A percentile compares a stretch with the other conserved stretches of the same genome.
Evolutionary conservation across 2,329 filamentous ascomycete species (phyloP).

Genomic region (Curvularia sp.): DNA sequence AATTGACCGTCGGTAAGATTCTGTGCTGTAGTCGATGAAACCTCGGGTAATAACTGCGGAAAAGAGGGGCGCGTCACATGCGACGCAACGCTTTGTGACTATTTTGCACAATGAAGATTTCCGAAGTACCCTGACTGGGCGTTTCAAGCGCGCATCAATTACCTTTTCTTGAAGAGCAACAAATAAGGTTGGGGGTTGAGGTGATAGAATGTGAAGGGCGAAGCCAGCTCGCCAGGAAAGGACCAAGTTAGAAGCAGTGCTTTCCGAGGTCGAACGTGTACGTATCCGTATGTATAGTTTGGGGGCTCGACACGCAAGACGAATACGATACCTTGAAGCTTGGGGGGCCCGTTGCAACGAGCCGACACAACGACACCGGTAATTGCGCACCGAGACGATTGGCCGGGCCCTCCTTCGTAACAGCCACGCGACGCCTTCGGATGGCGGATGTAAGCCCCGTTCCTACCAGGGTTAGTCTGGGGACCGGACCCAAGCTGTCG

Average conservation of each 20-base stretch:
- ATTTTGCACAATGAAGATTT: slow-evolving; percentile 1
- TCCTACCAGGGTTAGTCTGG: slow-evolving; percentile 27
- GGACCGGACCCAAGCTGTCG: slow-evolving; percentile 44
- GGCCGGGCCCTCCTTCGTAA: slow-evolving; percentile 26
- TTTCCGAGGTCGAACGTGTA: not conserved
- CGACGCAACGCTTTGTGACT: not conserved
- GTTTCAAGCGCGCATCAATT: not conserved
- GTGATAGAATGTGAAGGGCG: not conserved
- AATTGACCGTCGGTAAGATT: slow-evolving; percentile 10
- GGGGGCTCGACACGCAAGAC: slow-evolving; percentile 3
- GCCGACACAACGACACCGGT: slow-evolving; percentile 33
- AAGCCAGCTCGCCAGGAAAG: not conserved
- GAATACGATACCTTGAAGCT: slow-evolving; percentile 6
- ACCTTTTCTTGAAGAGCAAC: not conserved
- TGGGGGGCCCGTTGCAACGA: slow-evolving; percentile 15
- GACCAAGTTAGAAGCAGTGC: not conserved
- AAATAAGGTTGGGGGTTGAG: not conserved
- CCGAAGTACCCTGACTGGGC: not conserved
- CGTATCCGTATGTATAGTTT: not conserved
- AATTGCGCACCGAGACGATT: slow-evolving; percentile 29
- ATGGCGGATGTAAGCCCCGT: slow-evolving; percentile 34
- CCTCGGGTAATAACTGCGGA: slow-evolving; percentile 13
- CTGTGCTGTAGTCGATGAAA: not conserved
- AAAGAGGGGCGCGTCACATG: slow-evolving; percentile 17
- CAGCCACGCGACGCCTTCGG: slow-evolving; percentile 44